phyloP scores from a whole-genome alignment of 2,329 filamentous ascomycete genomes.

The Clarireedia hainanense region DNA sequence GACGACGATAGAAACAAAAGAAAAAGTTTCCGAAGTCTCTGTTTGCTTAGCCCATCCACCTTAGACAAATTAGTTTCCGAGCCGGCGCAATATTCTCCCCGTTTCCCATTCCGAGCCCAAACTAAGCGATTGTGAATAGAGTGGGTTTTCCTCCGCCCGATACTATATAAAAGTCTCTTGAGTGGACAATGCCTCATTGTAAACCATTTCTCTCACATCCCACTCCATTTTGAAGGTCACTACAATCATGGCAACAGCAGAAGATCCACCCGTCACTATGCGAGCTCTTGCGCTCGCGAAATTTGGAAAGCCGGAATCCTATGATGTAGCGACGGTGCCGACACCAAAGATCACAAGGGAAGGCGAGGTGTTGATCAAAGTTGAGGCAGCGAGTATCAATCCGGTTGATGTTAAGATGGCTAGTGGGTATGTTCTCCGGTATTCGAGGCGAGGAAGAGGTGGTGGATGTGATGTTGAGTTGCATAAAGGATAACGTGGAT shows the following conservation, averaged over 20 bases:
- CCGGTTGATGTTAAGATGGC: conserved; percentile 37
- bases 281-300: conserved; percentile 20
- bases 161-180: too few species aligned
- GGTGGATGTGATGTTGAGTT: neutral
- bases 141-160: too few species aligned
- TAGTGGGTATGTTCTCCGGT: conserved; percentile 20
- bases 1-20: too few species aligned
- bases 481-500: neutral
- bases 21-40: too few species aligned
- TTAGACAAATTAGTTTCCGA: too few species aligned
- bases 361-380: conserved; percentile 38
- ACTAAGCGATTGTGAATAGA: too few species aligned
- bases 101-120: too few species aligned
- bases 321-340: conserved; percentile 35
- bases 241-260: conserved; percentile 14
- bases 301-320: conserved; percentile 21
- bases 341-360: conserved; percentile 37
- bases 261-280: conserved; percentile 19
- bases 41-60: too few species aligned
- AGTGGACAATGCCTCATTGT: neutral
- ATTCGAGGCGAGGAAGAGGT: neutral
- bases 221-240: neutral
- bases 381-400: conserved; percentile 38
- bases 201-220: neutral
- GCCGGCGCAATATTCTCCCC: too few species aligned